Conservation (phyloP, 2,329 filamentous ascomycete species). For the Dactylonectria macrodidyma region DNA sequence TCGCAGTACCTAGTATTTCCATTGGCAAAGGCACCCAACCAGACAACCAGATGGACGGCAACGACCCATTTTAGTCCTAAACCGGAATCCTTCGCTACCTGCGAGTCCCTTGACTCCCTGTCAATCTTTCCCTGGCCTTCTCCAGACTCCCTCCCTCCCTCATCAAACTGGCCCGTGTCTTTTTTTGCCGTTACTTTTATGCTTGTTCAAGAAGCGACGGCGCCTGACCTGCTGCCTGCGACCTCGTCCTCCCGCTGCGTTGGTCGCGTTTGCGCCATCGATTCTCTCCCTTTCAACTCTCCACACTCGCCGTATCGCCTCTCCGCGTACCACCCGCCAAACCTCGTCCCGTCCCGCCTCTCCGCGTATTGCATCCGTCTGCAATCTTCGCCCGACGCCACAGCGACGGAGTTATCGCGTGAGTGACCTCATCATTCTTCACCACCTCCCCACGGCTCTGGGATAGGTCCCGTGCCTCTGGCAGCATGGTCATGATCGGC, state of each 20-base stretch:
- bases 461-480: slow-evolving; percentile 20
- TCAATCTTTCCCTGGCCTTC: background rate
- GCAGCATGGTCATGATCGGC: slow-evolving; percentile 42
- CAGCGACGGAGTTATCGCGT: background rate
- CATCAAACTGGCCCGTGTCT: slow-evolving; percentile 2
- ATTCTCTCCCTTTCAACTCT: background rate
- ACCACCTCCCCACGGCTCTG: slow-evolving; percentile 4
- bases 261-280: background rate
- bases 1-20: background rate
- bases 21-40: background rate
- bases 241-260: background rate
- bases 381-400: background rate
- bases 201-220: too few species aligned
- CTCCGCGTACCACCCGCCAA: background rate
- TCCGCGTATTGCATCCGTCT: background rate
- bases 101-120: background rate
- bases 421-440: too few species aligned
- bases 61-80: background rate
- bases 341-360: background rate
- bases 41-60: background rate
- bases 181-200: background rate
- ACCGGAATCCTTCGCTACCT: background rate
- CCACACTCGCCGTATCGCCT: slow-evolving; percentile 20
- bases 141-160: slow-evolving; percentile 1
- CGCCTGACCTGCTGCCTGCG: background rate